Percentiles rank a stretch among this genome's conserved stretches.
Evolutionary conservation across 164 flowering plant genomes (phyloP).

Genomic region (Dillenia suffruticosa): DNA sequence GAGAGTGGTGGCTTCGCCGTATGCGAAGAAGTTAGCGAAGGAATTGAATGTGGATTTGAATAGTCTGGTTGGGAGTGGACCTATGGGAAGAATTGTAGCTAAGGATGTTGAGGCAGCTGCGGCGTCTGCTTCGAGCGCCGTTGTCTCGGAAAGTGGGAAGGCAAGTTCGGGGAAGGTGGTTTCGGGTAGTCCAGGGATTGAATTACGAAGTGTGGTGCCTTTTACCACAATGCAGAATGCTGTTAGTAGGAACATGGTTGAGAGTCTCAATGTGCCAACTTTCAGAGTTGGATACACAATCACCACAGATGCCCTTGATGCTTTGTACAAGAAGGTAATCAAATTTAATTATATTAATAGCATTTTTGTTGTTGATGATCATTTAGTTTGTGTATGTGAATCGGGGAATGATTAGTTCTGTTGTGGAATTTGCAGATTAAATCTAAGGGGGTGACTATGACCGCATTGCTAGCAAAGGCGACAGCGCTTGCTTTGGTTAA

Average conservation of each 20-base stretch:
- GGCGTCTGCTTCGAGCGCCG: conserved; percentile 23
- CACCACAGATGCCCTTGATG: conserved; percentile 83
- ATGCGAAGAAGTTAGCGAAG: conserved; percentile 93
- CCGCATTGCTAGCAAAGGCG: conserved; percentile 96
- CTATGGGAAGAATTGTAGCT: conserved; percentile 85
- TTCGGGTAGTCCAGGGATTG: conserved; percentile 20
- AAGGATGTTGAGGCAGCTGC: conserved; percentile 88
- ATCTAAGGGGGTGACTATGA: conserved; percentile 97
- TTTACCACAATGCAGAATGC: conserved; percentile 95
- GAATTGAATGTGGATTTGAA: conserved; percentile 81
- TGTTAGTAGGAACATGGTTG: conserved; percentile 90
- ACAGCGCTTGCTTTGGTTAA: conserved; percentile 90
- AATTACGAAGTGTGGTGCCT: conserved; percentile 60
- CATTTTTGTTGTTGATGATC: conserved; percentile 5
- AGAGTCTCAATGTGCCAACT: conserved; percentile 82
- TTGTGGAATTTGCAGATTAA: conserved; percentile 46
- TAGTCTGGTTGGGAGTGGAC: conserved; percentile 70
- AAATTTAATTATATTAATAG: neutral
- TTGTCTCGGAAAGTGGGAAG: conserved; percentile 6
- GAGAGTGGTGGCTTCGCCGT: conserved; percentile 87
- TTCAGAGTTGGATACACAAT: conserved; percentile 95
- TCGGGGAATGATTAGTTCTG: neutral
- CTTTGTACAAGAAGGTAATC: conserved; percentile 84
- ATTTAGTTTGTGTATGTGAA: neutral
- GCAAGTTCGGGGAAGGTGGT: conserved; percentile 9